Conservation (phyloP, 1,139 yeast species). For the Lodderomyces jiufengensis region DNA sequence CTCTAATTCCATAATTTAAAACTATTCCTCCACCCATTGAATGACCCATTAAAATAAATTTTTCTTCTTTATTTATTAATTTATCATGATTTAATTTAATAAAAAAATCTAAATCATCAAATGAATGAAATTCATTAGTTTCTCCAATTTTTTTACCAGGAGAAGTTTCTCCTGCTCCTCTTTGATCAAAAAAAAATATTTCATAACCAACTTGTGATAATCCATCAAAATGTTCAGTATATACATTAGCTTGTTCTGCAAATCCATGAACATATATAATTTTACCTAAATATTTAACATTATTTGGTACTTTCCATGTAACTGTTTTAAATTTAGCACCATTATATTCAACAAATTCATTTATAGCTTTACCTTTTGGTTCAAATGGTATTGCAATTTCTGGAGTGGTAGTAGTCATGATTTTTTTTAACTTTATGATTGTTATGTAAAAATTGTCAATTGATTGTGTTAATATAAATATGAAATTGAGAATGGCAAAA, state of each 20-base stretch:
- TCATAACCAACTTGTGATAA: conserved; percentile 65
- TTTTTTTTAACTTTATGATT: no score
- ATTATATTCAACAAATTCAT: conserved; percentile 28
- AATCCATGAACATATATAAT: conserved; percentile 78
- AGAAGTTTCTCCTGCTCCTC: conserved; percentile 83
- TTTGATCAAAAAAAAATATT: conserved; percentile 74
- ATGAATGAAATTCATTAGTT: conserved; percentile 62
- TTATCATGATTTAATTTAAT: conserved; percentile 34
- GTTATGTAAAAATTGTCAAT: no score
- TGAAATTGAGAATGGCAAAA: no score
- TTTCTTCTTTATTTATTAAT: conserved; percentile 26
- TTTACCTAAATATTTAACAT: conserved; percentile 46
- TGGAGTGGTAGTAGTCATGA: background rate
- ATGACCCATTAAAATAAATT: conserved; percentile 70
- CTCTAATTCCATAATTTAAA: conserved; percentile 69
- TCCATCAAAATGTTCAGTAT: conserved; percentile 56
- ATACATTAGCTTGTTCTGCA: conserved; percentile 58
- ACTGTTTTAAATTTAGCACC: conserved; percentile 40
- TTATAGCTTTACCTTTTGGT: conserved; percentile 29
- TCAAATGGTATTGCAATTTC: conserved; percentile 29
- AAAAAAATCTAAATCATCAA: conserved; percentile 68
- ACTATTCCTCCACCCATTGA: conserved; percentile 96
- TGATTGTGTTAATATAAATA: no score
- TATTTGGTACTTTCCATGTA: conserved; percentile 38
- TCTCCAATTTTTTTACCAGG: conserved; percentile 57